These are phyloP conservation scores for Hordeum marinum DNA, from an alignment of 176 grass and related monocot genomes.

Conservation along the genomic window DNA sequence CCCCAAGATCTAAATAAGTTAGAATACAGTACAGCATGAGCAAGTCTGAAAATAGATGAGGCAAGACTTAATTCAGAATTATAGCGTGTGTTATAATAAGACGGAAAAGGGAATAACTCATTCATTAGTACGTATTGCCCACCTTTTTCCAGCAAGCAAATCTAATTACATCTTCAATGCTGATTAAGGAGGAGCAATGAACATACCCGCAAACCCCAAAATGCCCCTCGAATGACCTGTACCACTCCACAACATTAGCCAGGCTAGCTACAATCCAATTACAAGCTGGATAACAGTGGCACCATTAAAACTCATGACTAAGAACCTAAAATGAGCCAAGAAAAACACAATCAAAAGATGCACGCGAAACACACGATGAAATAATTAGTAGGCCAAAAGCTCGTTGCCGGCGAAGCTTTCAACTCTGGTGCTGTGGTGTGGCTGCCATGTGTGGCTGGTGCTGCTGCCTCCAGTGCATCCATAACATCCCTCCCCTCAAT, in stretches of 20 bases:
- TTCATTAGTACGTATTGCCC: too few species aligned
- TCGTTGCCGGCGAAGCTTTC: neutral
- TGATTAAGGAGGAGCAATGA: neutral
- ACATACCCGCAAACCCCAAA: neutral
- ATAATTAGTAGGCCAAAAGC: neutral
- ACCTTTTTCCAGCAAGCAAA: neutral
- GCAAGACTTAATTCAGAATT: neutral
- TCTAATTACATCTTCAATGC: neutral
- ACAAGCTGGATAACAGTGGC: neutral
- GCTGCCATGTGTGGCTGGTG: slow-evolving; percentile 50
- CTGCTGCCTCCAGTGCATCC: slow-evolving; percentile 51
- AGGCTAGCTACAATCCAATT: neutral
- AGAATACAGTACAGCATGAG: too few species aligned
- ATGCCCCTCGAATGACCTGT: slow-evolving; percentile 1
- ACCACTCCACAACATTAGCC: neutral
- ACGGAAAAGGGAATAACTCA: too few species aligned
- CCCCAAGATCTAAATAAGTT: neutral
- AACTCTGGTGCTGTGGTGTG: slow-evolving; percentile 29
- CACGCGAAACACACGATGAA: neutral
- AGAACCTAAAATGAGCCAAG: neutral
- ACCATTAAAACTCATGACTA: neutral
- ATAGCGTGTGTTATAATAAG: too few species aligned
- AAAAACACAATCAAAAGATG: neutral
- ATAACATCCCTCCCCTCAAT: slow-evolving; percentile 48
- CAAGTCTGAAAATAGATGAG: neutral